These are phyloP conservation scores for Pleurotus tuber-regium DNA, from an alignment of 768 basidiomycete species.

Conservation along the genomic window DNA sequence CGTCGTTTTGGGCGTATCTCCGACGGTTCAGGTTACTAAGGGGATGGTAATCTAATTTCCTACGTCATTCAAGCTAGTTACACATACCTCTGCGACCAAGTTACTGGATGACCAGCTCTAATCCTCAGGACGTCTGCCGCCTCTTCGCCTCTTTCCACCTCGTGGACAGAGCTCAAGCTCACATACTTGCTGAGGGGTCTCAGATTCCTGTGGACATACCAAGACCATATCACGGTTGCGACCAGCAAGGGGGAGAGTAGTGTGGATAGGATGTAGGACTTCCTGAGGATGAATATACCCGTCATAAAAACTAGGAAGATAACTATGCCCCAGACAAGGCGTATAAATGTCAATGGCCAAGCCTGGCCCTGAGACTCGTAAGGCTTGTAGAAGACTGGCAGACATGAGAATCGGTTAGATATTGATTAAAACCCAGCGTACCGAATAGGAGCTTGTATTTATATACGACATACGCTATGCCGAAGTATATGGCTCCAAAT, in stretches of 20 bases:
- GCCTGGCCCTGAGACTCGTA: slow-evolving; percentile 98
- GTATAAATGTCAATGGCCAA: slow-evolving; percentile 93
- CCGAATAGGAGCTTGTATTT: slow-evolving; percentile 97
- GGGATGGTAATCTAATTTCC: background rate
- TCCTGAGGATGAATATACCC: slow-evolving; percentile 77
- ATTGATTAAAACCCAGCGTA: slow-evolving; percentile 32
- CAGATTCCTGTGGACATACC: slow-evolving; percentile 68
- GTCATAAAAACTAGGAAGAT: slow-evolving; percentile 97
- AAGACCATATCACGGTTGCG: slow-evolving; percentile 78
- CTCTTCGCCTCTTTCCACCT: slow-evolving; percentile 88
- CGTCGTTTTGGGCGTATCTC: slow-evolving; percentile 91
- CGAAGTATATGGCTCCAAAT: slow-evolving; percentile 96
- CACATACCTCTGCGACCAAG: slow-evolving; percentile 80
- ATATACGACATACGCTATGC: slow-evolving; percentile 93
- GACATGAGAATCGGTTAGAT: slow-evolving; percentile 1
- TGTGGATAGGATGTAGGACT: slow-evolving; percentile 48
- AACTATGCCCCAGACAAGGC: slow-evolving; percentile 88
- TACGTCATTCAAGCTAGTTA: background rate
- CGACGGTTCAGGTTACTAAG: slow-evolving; percentile 77
- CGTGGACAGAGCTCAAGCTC: slow-evolving; percentile 80
- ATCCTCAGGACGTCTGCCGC: slow-evolving; percentile 75
- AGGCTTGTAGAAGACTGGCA: slow-evolving; percentile 93
- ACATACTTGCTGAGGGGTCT: slow-evolving; percentile 77
- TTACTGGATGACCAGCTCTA: slow-evolving; percentile 82
- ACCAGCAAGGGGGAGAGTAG: slow-evolving; percentile 72